phyloP scores from a whole-genome alignment of 805 yeast species.

The Grigorovia transvaalensis region DNA sequence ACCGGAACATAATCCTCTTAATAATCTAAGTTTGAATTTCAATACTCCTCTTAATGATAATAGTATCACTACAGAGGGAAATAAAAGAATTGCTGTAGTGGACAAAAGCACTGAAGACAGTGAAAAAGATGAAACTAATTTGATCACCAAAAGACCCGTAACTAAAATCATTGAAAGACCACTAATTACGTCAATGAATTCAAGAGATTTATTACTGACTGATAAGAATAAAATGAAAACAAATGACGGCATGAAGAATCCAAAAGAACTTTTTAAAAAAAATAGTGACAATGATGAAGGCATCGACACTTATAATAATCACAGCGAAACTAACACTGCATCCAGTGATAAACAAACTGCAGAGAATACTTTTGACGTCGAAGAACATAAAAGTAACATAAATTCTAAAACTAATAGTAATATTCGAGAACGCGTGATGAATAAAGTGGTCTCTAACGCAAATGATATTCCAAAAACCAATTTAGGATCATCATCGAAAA shows the following conservation, averaged over 20 bases:
- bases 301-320: too few relatives aligned
- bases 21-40: too few relatives aligned
- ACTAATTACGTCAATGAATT: conserved; percentile 13
- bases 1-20: too few relatives aligned
- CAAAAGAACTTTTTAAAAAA: not conserved
- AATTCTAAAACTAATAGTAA: too few relatives aligned
- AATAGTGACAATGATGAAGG: not conserved
- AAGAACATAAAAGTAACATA: too few relatives aligned
- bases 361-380: not conserved
- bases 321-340: too few relatives aligned
- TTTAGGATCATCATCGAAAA: too few relatives aligned
- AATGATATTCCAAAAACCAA: too few relatives aligned
- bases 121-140: not conserved
- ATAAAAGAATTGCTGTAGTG: not conserved
- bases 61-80: too few relatives aligned
- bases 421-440: too few relatives aligned
- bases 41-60: not conserved
- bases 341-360: not conserved
- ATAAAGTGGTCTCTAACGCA: too few relatives aligned
- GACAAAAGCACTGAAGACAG: not conserved
- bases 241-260: not conserved
- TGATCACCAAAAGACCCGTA: conserved; percentile 2
- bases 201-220: conserved; percentile 18
- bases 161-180: conserved; percentile 18
- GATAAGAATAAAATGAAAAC: not conserved